Percentiles rank a stretch among this genome's conserved stretches.
Conservation (phyloP, 169 alveolate species). For the Eimeria praecox region DNA sequence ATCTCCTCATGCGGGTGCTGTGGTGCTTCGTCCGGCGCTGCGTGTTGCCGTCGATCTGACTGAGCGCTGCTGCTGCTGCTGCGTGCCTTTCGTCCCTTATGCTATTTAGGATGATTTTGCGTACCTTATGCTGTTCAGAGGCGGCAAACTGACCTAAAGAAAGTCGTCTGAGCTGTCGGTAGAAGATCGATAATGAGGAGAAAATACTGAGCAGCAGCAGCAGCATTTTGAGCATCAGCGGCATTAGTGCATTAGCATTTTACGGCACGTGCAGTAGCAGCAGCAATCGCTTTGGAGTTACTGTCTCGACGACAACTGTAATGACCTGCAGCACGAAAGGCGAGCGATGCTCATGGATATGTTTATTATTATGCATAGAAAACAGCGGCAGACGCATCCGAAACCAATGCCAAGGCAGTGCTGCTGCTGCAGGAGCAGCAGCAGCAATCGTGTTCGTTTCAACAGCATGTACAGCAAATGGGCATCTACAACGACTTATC, state of each 20-base stretch:
- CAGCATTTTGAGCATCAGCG: neutral
- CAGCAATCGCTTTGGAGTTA: neutral
- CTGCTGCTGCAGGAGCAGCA: conserved; percentile 1
- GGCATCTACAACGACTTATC: neutral
- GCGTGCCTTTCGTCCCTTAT: neutral
- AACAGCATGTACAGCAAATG: neutral
- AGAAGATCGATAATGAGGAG: neutral
- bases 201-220: neutral
- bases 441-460: neutral
- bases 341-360: neutral
- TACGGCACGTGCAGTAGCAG: neutral
- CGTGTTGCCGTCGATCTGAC: neutral
- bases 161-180: neutral
- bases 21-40: neutral
- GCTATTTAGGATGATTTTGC: neutral
- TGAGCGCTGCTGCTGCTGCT: neutral
- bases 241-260: neutral
- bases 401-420: neutral
- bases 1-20: neutral
- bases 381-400: neutral
- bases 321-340: neutral
- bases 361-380: neutral
- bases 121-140: neutral
- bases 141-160: neutral
- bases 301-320: neutral